Base-by-base conservation (phyloP, 2,329 filamentous ascomycete species). In the Emergomyces pasteurianus region DNA sequence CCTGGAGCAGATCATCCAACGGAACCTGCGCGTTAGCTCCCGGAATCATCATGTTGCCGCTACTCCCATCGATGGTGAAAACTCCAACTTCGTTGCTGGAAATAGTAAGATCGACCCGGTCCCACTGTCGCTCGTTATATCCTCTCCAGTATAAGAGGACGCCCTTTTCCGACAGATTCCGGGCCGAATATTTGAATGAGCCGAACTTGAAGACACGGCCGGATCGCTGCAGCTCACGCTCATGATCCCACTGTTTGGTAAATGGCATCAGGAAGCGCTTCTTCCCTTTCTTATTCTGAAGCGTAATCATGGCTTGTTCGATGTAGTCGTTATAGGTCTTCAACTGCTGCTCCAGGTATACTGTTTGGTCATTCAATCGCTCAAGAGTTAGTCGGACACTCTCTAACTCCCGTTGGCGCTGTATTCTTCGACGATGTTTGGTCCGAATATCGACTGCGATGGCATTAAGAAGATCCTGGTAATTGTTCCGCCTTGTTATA, bases 281-380 rank as follows among this genome's bases (percentile, higher is more conserved):
- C 78, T 95, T 95, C 64, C 87, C 92, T 77, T 96, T 96, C 75
- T 96, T 95, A 77, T 89, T 96, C 74, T 97, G 94, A 62, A 99
- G 80, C 4, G 95, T 99, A 63, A 92, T 83, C 90, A 99, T 96
- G 56, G 94, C 92, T 74, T 96, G 92, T 77, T 99, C 95, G 70
- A 99, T 96, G 76, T 99, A 99, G 77, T 99, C 91, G 72, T 99
- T 96, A 77, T 99, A 99, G 65, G 87, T 94, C 80, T 96, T 96
- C 63, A 95, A 84, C 76, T 99, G 94, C 67, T 91, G 88, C 71
- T 99, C 94, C 10, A 99, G 83, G 75, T 95, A 99, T 65, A 86
- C 84, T 43, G 92, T 92, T 77, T 99, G 77, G 60, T 79, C 79
- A 40, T 78, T 76, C 47, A 80, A 71, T 49, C 79, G 74, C 6